Evolutionary conservation across 345 rosid species (phyloP).

Genomic region (Schrenkiella parvula): DNA sequence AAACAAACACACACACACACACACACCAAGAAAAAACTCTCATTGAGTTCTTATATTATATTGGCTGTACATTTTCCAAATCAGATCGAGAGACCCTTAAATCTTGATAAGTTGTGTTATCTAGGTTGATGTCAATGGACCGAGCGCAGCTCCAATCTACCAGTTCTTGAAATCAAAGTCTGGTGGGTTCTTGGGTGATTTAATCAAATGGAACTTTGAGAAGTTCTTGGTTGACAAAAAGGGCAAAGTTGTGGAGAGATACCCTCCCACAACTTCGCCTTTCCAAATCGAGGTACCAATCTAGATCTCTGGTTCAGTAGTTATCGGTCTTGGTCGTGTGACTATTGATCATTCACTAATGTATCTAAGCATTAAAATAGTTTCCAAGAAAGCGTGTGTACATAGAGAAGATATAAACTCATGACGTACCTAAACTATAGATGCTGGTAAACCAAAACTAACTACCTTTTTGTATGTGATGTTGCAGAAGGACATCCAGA

Average conservation of each 20-base stretch:
- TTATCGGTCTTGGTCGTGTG: no score
- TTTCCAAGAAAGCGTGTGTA: background rate
- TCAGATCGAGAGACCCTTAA: background rate
- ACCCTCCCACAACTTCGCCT: conserved; percentile 92
- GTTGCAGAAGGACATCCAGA: conserved; percentile 23
- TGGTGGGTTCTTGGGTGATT: conserved; percentile 73
- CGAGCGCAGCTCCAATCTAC: conserved; percentile 79
- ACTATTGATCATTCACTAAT: no score
- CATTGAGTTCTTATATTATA: background rate
- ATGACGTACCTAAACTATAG: background rate
- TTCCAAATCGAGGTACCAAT: conserved; percentile 74
- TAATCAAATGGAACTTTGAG: conserved; percentile 90
- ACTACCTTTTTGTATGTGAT: background rate
- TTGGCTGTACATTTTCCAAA: background rate
- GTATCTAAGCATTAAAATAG: background rate
- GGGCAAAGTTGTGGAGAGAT: conserved; percentile 74
- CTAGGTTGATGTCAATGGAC: conserved; percentile 87
- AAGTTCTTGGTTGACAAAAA: conserved; percentile 87
- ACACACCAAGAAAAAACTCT: background rate
- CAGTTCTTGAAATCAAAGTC: conserved; percentile 74
- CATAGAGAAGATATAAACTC: background rate
- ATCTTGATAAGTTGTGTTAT: background rate
- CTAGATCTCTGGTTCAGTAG: no score
- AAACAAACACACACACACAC: background rate
- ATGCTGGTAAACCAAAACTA: no score